phyloP scores from a whole-genome alignment of 352 stramenopile species.

The Chrysophaeum taylorii region DNA sequence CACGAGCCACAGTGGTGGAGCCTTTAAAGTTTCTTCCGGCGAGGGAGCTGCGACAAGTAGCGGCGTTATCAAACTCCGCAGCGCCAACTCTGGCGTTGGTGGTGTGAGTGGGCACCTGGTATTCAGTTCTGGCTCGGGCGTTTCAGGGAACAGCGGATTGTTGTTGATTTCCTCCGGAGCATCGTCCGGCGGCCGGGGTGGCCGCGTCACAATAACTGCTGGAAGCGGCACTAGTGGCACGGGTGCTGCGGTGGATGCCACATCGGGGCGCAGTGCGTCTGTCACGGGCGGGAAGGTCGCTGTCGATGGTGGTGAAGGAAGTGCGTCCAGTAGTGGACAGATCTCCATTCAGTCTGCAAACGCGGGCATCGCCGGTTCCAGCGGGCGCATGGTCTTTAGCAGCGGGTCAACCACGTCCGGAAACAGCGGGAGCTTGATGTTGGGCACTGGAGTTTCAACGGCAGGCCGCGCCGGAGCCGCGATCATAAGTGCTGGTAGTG shows the following conservation, averaged over 20 bases:
- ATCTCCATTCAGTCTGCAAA: neutral
- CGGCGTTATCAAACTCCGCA: no score
- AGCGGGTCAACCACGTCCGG: constrained; percentile 21
- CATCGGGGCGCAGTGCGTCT: neutral
- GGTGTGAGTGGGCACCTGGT: no score
- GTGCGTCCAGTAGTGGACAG: neutral
- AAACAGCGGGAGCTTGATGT: constrained; percentile 20
- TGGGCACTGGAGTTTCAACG: constrained; percentile 19
- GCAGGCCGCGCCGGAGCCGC: constrained; percentile 22
- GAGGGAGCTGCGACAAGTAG: no score
- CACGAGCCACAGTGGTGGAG: no score
- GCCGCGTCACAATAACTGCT: neutral
- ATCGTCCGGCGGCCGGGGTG: neutral
- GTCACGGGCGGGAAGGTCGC: neutral
- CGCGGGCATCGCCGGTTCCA: neutral
- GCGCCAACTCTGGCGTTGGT: no score
- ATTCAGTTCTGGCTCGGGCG: no score
- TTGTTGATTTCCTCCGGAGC: constrained; percentile 5
- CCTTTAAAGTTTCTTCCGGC: no score
- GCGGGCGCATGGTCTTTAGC: constrained; percentile 18
- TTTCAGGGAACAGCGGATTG: no score
- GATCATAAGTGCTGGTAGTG: constrained; percentile 22
- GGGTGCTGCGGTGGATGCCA: neutral
- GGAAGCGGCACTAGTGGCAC: neutral
- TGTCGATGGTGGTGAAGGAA: neutral